These are phyloP conservation scores for Saccharum officinarum DNA, from an alignment of 176 grass and related monocot genomes.

Conservation along the genomic window DNA sequence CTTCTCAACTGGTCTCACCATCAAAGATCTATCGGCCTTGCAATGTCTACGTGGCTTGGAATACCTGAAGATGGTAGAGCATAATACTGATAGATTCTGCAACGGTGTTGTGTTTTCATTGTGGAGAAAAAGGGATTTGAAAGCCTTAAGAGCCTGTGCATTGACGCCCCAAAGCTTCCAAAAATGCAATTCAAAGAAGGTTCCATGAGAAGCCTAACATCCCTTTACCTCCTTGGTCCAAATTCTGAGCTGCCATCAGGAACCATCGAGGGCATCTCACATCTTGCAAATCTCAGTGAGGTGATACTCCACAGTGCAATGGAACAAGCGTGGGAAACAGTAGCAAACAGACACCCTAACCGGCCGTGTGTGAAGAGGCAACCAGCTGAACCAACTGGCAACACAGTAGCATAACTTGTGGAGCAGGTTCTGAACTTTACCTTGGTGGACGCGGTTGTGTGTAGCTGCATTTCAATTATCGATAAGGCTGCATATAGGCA, in stretches of 20 bases:
- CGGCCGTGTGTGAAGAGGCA: constrained; percentile 22
- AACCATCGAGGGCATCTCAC: constrained; percentile 6
- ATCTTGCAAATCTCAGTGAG: constrained; percentile 26
- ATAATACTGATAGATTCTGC: background rate
- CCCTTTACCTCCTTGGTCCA: constrained; percentile 6
- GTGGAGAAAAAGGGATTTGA: constrained; percentile 3
- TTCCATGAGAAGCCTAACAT: constrained; percentile 2
- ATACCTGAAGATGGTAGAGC: constrained; percentile 14
- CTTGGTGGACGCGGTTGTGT: background rate
- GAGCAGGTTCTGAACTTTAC: background rate
- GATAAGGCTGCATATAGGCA: background rate
- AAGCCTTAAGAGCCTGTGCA: constrained; percentile 25
- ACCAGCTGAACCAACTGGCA: background rate
- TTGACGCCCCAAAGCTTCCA: constrained; percentile 5
- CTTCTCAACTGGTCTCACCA: constrained; percentile 17
- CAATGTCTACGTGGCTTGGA: constrained; percentile 10
- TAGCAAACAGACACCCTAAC: background rate
- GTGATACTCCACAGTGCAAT: constrained; percentile 16
- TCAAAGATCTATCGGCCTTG: background rate
- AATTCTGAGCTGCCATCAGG: background rate
- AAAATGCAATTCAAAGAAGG: constrained; percentile 20
- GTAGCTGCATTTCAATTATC: background rate
- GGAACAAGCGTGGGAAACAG: background rate
- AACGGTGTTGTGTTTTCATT: background rate
- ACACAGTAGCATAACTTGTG: background rate